phyloP scores from a whole-genome alignment of 805 yeast genomes.

The Kodamaea neixiangensis region DNA sequence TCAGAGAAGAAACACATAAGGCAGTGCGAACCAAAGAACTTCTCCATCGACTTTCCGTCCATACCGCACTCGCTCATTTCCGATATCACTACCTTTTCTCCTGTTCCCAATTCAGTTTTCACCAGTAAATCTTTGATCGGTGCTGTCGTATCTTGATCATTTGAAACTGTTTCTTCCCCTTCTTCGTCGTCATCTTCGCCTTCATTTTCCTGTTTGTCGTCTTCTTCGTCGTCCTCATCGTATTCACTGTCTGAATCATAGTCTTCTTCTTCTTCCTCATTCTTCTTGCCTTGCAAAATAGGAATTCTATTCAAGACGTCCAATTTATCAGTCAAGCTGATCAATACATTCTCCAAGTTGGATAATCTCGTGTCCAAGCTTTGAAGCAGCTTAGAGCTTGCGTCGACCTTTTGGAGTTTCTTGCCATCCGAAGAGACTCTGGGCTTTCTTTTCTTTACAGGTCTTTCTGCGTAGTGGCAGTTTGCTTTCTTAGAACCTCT shows the following conservation, averaged over 20 bases:
- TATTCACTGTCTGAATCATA: constrained; percentile 2
- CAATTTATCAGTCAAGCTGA: constrained; percentile 21
- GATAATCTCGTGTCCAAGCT: constrained; percentile 23
- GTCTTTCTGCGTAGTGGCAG: constrained; percentile 28
- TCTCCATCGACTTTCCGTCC: constrained; percentile 10
- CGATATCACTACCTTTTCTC: neutral
- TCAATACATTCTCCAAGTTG: constrained; percentile 23
- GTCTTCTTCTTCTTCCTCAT: neutral
- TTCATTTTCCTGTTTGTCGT: constrained; percentile 15
- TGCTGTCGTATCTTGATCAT: neutral
- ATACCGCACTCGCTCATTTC: neutral
- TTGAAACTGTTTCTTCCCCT: neutral
- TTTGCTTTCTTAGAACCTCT: constrained; percentile 15
- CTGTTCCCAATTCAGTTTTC: neutral
- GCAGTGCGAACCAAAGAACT: constrained; percentile 40
- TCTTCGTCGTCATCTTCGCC: constrained; percentile 10
- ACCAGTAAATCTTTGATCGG: neutral
- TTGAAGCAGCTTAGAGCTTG: constrained; percentile 13
- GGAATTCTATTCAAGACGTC: constrained; percentile 12
- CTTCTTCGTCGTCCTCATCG: constrained; percentile 12
- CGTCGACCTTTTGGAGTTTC: constrained; percentile 3
- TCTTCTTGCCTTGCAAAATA: neutral
- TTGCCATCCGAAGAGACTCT: neutral
- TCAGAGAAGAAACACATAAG: constrained; percentile 36
- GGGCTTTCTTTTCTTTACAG: constrained; percentile 10